Evolutionary conservation across 768 basidiomycete genomes (phyloP), one percentile per base, ranked within the genome.

Genomic region (Xerocomus brunneocitrinus): DNA sequence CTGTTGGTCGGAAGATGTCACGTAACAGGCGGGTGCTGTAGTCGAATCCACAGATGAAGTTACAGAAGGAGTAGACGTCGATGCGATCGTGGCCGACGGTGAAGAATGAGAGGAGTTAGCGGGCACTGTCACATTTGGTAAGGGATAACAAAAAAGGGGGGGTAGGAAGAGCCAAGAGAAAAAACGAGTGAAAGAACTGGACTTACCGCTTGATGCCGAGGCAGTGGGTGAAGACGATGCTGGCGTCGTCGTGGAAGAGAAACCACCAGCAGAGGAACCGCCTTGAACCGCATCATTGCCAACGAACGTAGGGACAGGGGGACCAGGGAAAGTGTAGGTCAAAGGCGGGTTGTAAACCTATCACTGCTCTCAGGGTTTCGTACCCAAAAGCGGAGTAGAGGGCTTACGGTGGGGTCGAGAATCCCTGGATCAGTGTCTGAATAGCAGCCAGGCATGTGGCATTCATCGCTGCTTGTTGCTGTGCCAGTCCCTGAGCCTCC

Each of bases 361-460:
- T 27, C 49, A 8, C 3, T 12, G 24, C 1, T 27, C 8, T 62
- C 55, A 50, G 31, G 19, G 40, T 19, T 10, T 27, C 16, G 27
- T 30, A 28, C 45, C 38, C 22, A 34, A 5, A 50, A 7, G 7
- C 0, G 47, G 9, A 13, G 13, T 1, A 10, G 28, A 19, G 22
- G 4, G 41, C 71, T 58, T 59, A 78, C 79, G 39, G 71, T 61
- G 13, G 77, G 74, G 57, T 74, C 79, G 53, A 77, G 77, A 62
- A 91, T 85, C 46, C 89, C 89, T 5, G 87, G 79, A 55, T 89
- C 87, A 43, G 60, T 72, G 65, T 86, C 83, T 12, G 63, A 74
- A 71, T 91, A 91, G 24, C 79, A 83, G 14, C 88, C 89, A 1
- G 89, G 89, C 49, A 91, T 71, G 13, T 65, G 68, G 36, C 85